Evolutionary conservation across 179 eudicot genomes (phyloP).

Genomic region (Carnegiea gigantea): DNA sequence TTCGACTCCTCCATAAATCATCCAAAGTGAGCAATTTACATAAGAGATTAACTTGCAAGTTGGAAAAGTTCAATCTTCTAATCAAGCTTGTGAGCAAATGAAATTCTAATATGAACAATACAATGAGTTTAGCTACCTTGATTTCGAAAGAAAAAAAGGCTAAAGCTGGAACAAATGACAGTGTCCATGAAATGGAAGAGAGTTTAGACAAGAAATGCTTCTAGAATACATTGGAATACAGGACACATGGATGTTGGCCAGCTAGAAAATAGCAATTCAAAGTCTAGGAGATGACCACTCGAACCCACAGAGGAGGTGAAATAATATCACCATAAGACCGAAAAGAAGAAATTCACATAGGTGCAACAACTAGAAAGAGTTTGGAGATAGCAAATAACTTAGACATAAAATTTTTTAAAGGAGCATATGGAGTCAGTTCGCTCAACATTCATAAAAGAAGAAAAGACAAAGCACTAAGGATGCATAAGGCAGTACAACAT

Average conservation of each 20-base stretch:
- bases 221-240: neutral
- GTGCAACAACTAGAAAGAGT: neutral
- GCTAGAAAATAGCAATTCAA: neutral
- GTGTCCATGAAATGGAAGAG: too few species aligned
- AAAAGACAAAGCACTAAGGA: constrained; percentile 1
- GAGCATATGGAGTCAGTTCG: neutral
- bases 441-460: neutral
- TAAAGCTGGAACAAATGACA: too few species aligned
- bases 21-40: too few species aligned
- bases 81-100: too few species aligned
- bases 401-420: too few species aligned
- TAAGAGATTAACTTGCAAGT: too few species aligned
- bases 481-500: neutral
- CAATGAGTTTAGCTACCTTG: too few species aligned
- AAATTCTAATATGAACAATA: too few species aligned
- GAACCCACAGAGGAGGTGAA: neutral
- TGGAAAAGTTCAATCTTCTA: too few species aligned
- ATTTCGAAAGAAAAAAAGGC: too few species aligned
- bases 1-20: too few species aligned
- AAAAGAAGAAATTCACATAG: neutral
- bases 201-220: too few species aligned
- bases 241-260: neutral
- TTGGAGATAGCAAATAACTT: neutral
- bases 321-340: neutral
- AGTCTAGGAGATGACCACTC: neutral